Percentiles rank a stretch among this genome's conserved stretches.
Evolutionary conservation across 371 early-diverging fungal species (phyloP).

Genomic region (Paramicrosporidium saccamoebae): DNA sequence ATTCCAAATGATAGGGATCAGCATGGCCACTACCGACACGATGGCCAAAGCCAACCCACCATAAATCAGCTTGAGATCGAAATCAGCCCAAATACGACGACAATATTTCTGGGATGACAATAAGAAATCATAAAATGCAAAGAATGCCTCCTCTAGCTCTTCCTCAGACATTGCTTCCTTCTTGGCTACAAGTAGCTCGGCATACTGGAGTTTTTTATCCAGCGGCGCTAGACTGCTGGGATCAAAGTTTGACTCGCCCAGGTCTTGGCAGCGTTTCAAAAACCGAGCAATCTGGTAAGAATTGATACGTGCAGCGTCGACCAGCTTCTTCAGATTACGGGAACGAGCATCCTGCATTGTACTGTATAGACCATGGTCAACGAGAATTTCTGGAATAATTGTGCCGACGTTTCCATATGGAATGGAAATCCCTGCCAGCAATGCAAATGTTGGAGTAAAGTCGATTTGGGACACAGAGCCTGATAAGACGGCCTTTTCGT

Average conservation of each 20-base stretch:
- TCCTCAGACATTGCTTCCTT: slow-evolving; percentile 1
- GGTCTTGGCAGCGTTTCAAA: slow-evolving; percentile 10
- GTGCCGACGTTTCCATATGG: slow-evolving; percentile 54
- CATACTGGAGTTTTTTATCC: slow-evolving; percentile 4
- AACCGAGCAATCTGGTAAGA: slow-evolving; percentile 41
- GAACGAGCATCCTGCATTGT: too few relatives aligned
- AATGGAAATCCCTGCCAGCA: slow-evolving; percentile 30
- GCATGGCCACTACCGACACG: slow-evolving; percentile 1
- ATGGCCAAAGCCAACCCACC: slow-evolving; percentile 11
- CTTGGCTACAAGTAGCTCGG: slow-evolving; percentile 3
- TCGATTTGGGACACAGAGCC: slow-evolving; percentile 43
- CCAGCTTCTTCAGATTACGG: slow-evolving; percentile 9
- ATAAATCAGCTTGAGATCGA: slow-evolving; percentile 28
- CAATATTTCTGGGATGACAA: slow-evolving; percentile 23
- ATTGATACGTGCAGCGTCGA: slow-evolving; percentile 24
- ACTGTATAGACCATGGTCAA: too few relatives aligned
- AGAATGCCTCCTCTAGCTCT: slow-evolving; percentile 7
- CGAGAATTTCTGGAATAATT: slow-evolving; percentile 50
- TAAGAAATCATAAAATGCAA: slow-evolving; percentile 19
- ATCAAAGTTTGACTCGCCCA: slow-evolving; percentile 7
- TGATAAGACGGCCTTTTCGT: slow-evolving; percentile 3
- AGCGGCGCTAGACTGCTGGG: slow-evolving; percentile 3
- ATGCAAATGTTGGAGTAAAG: slow-evolving; percentile 33
- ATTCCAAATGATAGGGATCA: not conserved
- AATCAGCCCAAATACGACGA: slow-evolving; percentile 62